phyloP scores from a whole-genome alignment of 1,139 yeast species.

The Eremothecium gossypii region DNA sequence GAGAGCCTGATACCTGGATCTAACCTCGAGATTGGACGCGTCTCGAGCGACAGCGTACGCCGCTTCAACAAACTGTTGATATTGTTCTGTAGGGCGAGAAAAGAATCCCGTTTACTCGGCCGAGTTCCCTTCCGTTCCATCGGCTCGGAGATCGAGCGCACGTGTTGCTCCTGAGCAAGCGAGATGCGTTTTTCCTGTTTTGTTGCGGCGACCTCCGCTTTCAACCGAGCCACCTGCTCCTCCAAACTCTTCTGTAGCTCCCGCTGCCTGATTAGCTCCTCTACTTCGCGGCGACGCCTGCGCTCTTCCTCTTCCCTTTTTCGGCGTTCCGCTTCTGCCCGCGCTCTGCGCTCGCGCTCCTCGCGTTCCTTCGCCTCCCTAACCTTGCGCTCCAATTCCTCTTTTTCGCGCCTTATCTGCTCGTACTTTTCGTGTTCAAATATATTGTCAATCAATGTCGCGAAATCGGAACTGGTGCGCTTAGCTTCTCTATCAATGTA shows the following conservation, averaged over 20 bases:
- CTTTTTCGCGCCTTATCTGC: slow-evolving; percentile 44
- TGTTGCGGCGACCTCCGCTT: slow-evolving; percentile 15
- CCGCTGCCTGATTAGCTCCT: slow-evolving; percentile 8
- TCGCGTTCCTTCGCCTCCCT: slow-evolving; percentile 43
- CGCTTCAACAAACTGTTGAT: slow-evolving; percentile 21
- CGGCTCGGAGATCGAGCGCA: slow-evolving; percentile 34
- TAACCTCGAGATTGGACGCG: slow-evolving; percentile 61
- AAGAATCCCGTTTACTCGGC: slow-evolving; percentile 16
- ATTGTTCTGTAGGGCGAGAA: slow-evolving; percentile 14
- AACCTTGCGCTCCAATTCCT: slow-evolving; percentile 34
- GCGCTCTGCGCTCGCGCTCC: slow-evolving; percentile 40
- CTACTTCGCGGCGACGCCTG: slow-evolving; percentile 8
- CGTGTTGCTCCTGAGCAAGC: slow-evolving; percentile 13
- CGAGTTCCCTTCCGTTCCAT: slow-evolving; percentile 8
- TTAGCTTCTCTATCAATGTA: slow-evolving; percentile 64
- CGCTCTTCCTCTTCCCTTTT: slow-evolving; percentile 14
- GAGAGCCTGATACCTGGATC: slow-evolving; percentile 43
- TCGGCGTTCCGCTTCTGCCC: slow-evolving; percentile 15
- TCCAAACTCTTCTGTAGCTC: slow-evolving; percentile 21
- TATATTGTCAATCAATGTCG: slow-evolving; percentile 64
- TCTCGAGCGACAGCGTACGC: slow-evolving; percentile 33
- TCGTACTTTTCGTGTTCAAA: slow-evolving; percentile 58
- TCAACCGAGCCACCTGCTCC: slow-evolving; percentile 20
- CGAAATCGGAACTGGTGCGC: slow-evolving; percentile 71
- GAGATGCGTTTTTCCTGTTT: slow-evolving; percentile 5